Percentiles rank a stretch among this genome's conserved stretches.
These are phyloP conservation scores for Gaertneriomyces semiglobifer DNA, from an alignment of 192 early-diverging fungal genomes.

Conservation along the genomic window DNA sequence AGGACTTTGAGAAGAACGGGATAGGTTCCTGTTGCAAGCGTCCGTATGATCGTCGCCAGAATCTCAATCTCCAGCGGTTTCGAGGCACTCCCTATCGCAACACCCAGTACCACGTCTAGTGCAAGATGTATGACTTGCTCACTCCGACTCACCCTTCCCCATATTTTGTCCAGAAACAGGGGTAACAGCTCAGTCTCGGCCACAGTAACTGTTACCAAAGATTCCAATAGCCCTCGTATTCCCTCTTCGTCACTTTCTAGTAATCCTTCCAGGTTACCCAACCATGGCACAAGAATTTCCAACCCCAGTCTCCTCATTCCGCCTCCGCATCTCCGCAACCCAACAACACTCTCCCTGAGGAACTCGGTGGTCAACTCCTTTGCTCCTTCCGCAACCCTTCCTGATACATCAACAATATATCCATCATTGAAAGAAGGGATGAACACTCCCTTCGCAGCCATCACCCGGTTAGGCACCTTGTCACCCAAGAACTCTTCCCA, in stretches of 20 bases:
- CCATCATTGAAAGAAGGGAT: conserved; percentile 83
- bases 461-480: conserved; percentile 53
- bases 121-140: conserved; percentile 78
- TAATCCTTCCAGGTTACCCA: conserved; percentile 71
- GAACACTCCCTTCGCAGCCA: conserved; percentile 49
- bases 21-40: conserved; percentile 74
- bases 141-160: conserved; percentile 73
- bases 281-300: conserved; percentile 89
- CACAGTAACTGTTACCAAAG: conserved; percentile 78
- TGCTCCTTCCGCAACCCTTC: conserved; percentile 69
- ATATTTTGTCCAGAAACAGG: conserved; percentile 80
- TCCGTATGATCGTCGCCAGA: conserved; percentile 81
- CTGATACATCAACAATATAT: conserved; percentile 82
- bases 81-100: conserved; percentile 75
- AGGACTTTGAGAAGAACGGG: conserved; percentile 71
- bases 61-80: conserved; percentile 74
- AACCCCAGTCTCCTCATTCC: conserved; percentile 75
- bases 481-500: conserved; percentile 72
- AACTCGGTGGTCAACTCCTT: conserved; percentile 85
- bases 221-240: conserved; percentile 65
- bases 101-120: conserved; percentile 75
- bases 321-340: conserved; percentile 68
- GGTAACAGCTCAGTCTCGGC: conserved; percentile 81
- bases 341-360: conserved; percentile 77
- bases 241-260: conserved; percentile 51